Conservation (phyloP, 176 grass and related monocot genomes). For the Triticum dicoccoides region DNA sequence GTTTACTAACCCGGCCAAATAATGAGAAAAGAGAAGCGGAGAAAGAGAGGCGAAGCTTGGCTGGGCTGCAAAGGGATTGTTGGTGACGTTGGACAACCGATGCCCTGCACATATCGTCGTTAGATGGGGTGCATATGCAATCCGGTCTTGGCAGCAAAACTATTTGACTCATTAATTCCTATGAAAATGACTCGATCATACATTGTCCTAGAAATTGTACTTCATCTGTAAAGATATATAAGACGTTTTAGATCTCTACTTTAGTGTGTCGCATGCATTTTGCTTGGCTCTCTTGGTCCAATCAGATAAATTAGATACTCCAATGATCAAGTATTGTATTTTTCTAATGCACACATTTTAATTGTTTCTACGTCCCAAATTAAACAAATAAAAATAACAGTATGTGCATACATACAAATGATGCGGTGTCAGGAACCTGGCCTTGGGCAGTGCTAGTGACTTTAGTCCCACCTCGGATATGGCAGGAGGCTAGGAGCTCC, state of each 20-base stretch:
- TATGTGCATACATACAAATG: too few relatives aligned
- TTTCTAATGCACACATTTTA: neutral
- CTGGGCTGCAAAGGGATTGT: neutral
- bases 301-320: neutral
- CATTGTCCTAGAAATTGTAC: neutral
- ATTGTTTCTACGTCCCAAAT: neutral
- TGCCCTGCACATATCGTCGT: neutral
- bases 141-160: slow-evolving; percentile 19
- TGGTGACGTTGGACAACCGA: neutral
- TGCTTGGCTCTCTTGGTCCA: neutral
- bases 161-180: slow-evolving; percentile 5
- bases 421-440: too few relatives aligned
- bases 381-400: neutral
- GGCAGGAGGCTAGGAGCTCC: too few relatives aligned
- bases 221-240: neutral
- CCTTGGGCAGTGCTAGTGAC: too few relatives aligned
- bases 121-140: neutral
- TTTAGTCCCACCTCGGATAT: too few relatives aligned
- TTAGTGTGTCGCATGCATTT: neutral
- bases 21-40: neutral
- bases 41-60: neutral
- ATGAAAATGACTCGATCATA: neutral
- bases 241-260: too few relatives aligned
- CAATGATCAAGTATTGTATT: too few relatives aligned
- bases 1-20: neutral